Evolutionary conservation across 2,329 filamentous ascomycete species (phyloP).

Genomic region (Diaporthe vaccinii): DNA sequence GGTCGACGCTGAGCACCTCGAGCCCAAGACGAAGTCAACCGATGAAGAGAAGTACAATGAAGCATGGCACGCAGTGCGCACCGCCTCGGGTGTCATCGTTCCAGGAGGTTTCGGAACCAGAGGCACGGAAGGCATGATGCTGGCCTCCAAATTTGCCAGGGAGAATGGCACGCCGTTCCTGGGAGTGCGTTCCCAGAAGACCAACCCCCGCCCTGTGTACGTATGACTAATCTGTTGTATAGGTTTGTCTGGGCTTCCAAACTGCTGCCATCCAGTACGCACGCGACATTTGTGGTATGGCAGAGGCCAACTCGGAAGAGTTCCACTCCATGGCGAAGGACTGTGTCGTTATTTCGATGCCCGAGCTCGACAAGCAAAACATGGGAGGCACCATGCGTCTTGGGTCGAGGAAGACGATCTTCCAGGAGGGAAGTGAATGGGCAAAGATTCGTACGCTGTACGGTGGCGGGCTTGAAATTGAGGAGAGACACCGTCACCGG

Average conservation of each 20-base stretch:
- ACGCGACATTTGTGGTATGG: slow-evolving; percentile 78
- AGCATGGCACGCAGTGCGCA: slow-evolving; percentile 85
- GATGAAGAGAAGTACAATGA: slow-evolving; percentile 84
- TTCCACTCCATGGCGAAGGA: slow-evolving; percentile 70
- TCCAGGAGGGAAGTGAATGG: slow-evolving; percentile 79
- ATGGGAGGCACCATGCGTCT: slow-evolving; percentile 86
- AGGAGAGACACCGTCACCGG: slow-evolving; percentile 82
- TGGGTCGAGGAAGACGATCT: slow-evolving; percentile 77
- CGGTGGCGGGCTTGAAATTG: slow-evolving; percentile 62
- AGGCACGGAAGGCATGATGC: slow-evolving; percentile 91
- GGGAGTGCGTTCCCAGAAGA: slow-evolving; percentile 68
- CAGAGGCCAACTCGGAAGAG: slow-evolving; percentile 69
- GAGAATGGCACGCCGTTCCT: slow-evolving; percentile 85
- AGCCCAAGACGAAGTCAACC: slow-evolving; percentile 71
- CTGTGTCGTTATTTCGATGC: slow-evolving; percentile 90
- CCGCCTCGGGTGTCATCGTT: slow-evolving; percentile 75
- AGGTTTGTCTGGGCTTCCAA: slow-evolving; percentile 86
- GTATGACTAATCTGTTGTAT: background rate
- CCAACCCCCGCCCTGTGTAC: background rate
- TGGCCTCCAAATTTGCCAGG: slow-evolving; percentile 87
- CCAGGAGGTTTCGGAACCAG: slow-evolving; percentile 85
- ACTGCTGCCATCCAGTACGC: slow-evolving; percentile 92
- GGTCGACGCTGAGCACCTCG: slow-evolving; percentile 89
- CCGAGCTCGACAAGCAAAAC: slow-evolving; percentile 70
- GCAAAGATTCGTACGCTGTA: slow-evolving; percentile 78